Evolutionary conservation across 345 rosid genomes (phyloP).

Genomic region (Arabidopsis thaliana): DNA sequence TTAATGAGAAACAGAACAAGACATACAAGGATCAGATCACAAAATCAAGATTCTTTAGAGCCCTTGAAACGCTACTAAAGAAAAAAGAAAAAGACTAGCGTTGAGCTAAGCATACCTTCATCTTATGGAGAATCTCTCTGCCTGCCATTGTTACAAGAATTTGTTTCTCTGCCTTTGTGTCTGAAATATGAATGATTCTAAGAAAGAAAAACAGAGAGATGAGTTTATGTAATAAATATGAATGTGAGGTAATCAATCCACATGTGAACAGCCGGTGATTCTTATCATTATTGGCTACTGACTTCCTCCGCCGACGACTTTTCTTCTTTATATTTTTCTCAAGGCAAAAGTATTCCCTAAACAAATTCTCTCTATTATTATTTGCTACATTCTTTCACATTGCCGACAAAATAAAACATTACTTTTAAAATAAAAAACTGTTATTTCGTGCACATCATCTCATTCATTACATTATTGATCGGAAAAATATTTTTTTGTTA

Average conservation of each 20-base stretch:
- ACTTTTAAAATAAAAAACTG: neutral
- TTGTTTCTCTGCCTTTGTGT: slow-evolving; percentile 11
- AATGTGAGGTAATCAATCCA: neutral
- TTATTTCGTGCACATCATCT: slow-evolving; percentile 11
- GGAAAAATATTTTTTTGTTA: neutral
- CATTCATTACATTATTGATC: neutral
- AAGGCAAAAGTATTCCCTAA: neutral
- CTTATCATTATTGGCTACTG: slow-evolving; percentile 1
- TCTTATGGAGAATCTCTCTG: slow-evolving; percentile 74
- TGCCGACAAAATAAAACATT: slow-evolving; percentile 12
- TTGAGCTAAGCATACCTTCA: slow-evolving; percentile 57
- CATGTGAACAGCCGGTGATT: slow-evolving; percentile 13
- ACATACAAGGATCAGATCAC: slow-evolving; percentile 9
- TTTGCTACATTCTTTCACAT: slow-evolving; percentile 1
- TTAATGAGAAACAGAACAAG: slow-evolving; percentile 8
- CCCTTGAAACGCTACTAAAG: neutral
- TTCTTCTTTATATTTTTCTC: neutral
- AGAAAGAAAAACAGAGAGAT: neutral
- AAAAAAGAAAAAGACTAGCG: neutral
- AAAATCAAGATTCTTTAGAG: slow-evolving; percentile 7
- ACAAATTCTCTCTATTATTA: slow-evolving; percentile 8
- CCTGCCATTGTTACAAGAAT: slow-evolving; percentile 48
- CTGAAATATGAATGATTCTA: slow-evolving; percentile 11
- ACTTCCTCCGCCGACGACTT: slow-evolving; percentile 20
- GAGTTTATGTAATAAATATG: slow-evolving; percentile 20